Percentiles rank a stretch among this genome's conserved stretches.
These are phyloP conservation scores for Globisporangium mamillatum DNA, from an alignment of 352 stramenopile genomes.

Conservation along the genomic window DNA sequence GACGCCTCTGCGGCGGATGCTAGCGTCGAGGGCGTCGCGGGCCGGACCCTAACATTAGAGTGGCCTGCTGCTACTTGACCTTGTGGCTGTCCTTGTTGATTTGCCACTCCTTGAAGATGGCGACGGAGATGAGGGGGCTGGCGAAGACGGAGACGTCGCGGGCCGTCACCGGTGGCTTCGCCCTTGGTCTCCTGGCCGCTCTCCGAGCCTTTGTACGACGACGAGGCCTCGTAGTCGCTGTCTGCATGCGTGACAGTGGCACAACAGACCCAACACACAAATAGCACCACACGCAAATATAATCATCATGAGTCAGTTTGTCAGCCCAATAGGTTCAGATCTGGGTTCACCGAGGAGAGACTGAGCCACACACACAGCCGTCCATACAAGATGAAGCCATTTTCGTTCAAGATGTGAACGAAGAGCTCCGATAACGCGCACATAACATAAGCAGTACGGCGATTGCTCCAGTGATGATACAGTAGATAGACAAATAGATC, in stretches of 20 bases:
- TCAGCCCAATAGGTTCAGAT: constrained; percentile 8
- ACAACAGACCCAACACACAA: not conserved
- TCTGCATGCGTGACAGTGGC: constrained; percentile 14
- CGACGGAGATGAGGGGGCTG: not conserved
- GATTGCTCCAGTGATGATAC: not conserved
- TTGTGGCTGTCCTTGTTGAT: not conserved
- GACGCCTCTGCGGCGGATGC: not conserved
- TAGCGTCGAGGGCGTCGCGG: not conserved
- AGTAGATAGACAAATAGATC: constrained; percentile 1
- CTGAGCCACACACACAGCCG: not conserved
- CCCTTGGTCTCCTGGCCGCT: constrained; percentile 8
- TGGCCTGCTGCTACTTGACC: not conserved
- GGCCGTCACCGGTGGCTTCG: not conserved
- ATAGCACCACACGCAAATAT: not conserved
- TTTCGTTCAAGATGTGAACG: not conserved
- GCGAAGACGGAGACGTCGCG: not conserved
- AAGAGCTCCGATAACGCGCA: not conserved
- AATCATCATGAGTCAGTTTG: not conserved
- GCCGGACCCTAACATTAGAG: not conserved
- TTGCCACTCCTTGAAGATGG: not conserved
- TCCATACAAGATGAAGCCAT: constrained; percentile 4
- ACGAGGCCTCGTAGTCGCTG: constrained; percentile 18
- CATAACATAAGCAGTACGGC: not conserved
- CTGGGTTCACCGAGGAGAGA: not conserved
- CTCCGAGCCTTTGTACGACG: constrained; percentile 9